phyloP scores from a whole-genome alignment of 441 rosid species.

The Rhodomyrtus psidioides region DNA sequence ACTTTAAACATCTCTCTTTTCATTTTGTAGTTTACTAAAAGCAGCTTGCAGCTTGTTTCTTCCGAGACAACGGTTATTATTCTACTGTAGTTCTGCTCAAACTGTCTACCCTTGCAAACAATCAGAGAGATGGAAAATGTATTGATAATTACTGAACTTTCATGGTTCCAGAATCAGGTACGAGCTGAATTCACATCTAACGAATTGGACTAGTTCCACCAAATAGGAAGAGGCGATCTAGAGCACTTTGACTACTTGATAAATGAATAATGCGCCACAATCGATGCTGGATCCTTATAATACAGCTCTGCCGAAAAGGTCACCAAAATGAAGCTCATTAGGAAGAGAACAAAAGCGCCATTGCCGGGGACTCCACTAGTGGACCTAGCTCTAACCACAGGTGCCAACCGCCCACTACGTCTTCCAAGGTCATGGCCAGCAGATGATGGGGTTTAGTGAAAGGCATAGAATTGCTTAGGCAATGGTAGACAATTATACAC shows the following conservation, averaged over 20 bases:
- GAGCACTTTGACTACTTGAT: neutral
- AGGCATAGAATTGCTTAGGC: conserved; percentile 13
- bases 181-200: neutral
- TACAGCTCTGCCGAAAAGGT: neutral
- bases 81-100: neutral
- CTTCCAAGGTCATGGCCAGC: neutral
- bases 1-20: neutral
- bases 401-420: conserved; percentile 8
- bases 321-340: neutral
- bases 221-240: neutral
- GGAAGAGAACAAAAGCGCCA: conserved; percentile 14
- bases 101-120: neutral
- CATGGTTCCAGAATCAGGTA: neutral
- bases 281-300: neutral
- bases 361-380: conserved; percentile 27
- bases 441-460: conserved; percentile 12
- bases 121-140: neutral
- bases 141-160: neutral
- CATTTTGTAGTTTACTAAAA: neutral
- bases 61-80: neutral
- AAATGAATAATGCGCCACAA: neutral
- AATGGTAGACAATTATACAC: conserved; percentile 12
- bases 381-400: conserved; percentile 11
- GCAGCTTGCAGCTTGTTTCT: neutral
- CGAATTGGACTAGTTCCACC: neutral